Percentiles rank a stretch among this genome's conserved stretches.
Conservation (phyloP, 192 early-diverging fungal species). For the Spinellus fusiger region DNA sequence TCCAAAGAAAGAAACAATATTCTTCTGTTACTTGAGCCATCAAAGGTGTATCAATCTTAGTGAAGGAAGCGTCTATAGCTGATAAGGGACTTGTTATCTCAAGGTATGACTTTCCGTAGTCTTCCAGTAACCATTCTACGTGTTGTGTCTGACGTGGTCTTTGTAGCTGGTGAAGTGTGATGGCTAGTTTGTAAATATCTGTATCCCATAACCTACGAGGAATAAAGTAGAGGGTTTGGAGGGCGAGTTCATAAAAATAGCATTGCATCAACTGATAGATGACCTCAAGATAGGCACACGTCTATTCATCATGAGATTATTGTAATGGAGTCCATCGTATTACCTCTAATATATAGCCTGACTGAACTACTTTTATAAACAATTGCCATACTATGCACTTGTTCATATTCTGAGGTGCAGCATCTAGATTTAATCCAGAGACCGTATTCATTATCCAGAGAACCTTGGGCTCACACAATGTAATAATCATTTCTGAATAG, state of each 20-base stretch:
- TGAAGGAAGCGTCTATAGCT: constrained; percentile 1
- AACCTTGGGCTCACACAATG: constrained; percentile 14
- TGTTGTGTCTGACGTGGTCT: constrained; percentile 8
- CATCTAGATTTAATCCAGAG: background rate
- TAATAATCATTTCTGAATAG: constrained; percentile 17
- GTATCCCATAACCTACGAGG: constrained; percentile 22
- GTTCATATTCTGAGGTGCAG: background rate
- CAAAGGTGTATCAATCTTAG: constrained; percentile 12
- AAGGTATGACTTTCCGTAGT: constrained; percentile 16
- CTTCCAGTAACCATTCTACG: constrained; percentile 6
- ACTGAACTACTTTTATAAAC: constrained; percentile 20
- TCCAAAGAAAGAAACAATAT: constrained; percentile 11
- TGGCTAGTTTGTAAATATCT: constrained; percentile 10
- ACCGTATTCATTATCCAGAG: background rate
- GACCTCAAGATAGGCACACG: background rate
- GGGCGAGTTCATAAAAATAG: constrained; percentile 3
- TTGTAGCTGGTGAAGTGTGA: constrained; percentile 15
- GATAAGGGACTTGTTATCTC: constrained; percentile 13
- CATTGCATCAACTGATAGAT: constrained; percentile 11
- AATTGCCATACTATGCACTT: constrained; percentile 5
- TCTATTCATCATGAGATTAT: background rate
- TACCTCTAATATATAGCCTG: constrained; percentile 18
- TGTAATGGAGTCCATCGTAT: background rate
- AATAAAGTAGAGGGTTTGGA: constrained; percentile 18
- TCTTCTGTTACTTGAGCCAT: constrained; percentile 16